Evolutionary conservation across 2,329 filamentous ascomycete genomes (phyloP), one percentile per base, ranked within the genome.

Genomic region (Cadophora sp.): DNA sequence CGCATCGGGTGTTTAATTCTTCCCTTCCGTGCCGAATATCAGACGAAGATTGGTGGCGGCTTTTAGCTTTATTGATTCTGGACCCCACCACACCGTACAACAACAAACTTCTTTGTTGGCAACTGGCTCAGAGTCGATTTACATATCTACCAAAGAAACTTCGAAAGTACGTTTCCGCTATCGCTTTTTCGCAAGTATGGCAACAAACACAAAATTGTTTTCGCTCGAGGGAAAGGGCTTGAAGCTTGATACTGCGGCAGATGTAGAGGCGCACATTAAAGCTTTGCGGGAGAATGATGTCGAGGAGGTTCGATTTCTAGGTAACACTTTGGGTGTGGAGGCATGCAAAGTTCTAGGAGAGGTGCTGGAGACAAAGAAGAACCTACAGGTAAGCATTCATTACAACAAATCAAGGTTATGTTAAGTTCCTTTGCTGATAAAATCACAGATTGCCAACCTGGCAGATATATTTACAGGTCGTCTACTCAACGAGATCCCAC

Each of bases 391-490:
- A 83, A 65, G 27, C 27, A 81, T 47, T 18, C 11, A 5, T 13
- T n/a, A 51, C n/a, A 33, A 14, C 27, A 20, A 60, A 55, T 20
- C 22, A 9, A 22, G 4, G 24, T 39, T 30, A 41, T 9, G 1
- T 13, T 13, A 14, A 5, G 27, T 33, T n/a, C 27, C 18, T 18
- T 6, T 39, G 39, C 66, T 63, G 14, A 68, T 43, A 39, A 1
- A 9, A n/a, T 9, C 24, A 16, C 74, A 90, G 88, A 83, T 90
- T 76, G 94, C 92, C 77, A 97, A 97, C 81, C 85, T 99, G 66
- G 94, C 94, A 79, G 96, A 99, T 80, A 97, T 99, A 83, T 99
- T 98, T 83, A 99, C 96, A 67, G 93, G 92, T 39, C 93, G 96
- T 73, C 88, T 98, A 55, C 89, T 98, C 70, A 91, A 89, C 79